A percentile compares a stretch with the other conserved stretches of the same genome.
Evolutionary conservation across 345 rosid species (phyloP).

Genomic region (Arabidopsis arenosa): DNA sequence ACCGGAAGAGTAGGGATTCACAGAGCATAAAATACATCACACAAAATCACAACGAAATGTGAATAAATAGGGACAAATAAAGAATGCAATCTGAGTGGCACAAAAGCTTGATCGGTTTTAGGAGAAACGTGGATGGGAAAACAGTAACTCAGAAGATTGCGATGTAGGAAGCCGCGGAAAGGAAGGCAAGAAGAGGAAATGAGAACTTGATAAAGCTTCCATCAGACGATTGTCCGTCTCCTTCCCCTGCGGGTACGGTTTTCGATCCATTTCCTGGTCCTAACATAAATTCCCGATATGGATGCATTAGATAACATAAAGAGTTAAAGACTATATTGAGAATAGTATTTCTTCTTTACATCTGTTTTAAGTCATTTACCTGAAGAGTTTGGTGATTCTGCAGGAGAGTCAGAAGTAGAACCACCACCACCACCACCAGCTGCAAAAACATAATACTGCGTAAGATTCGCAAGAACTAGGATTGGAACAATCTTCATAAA

Average conservation of each 20-base stretch:
- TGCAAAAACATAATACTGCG: neutral
- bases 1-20: constrained; percentile 17
- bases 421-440: constrained; percentile 41
- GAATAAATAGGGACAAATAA: constrained; percentile 41
- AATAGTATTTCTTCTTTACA: constrained; percentile 3
- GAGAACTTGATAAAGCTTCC: constrained; percentile 66
- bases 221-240: constrained; percentile 58
- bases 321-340: neutral
- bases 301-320: constrained; percentile 12
- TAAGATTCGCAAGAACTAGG: constrained; percentile 20
- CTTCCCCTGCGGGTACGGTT: constrained; percentile 64
- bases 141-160: constrained; percentile 48
- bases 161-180: constrained; percentile 60
- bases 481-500: constrained; percentile 1
- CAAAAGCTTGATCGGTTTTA: constrained; percentile 31
- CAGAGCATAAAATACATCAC: constrained; percentile 29
- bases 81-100: constrained; percentile 40
- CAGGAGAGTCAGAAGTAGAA: constrained; percentile 58
- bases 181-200: constrained; percentile 54
- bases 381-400: constrained; percentile 64
- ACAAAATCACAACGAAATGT: constrained; percentile 33
- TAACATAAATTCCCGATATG: constrained; percentile 9
- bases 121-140: constrained; percentile 3
- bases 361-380: constrained; percentile 50
- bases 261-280: constrained; percentile 53